Evolutionary conservation across 257 asterid genomes (phyloP).

Genomic region (Solanum rostratum): DNA sequence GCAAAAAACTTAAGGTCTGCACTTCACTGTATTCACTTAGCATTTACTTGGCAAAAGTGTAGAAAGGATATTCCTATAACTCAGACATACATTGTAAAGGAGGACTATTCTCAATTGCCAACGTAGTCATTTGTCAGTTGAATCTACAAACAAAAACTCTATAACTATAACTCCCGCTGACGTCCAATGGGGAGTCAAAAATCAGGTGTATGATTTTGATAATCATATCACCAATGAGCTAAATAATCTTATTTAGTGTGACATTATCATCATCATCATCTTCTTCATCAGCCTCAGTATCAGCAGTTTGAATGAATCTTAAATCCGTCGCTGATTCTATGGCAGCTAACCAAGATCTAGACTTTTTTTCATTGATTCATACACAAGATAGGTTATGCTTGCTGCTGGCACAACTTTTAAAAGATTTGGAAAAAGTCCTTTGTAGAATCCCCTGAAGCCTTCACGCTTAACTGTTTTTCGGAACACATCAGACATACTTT

Average conservation of each 20-base stretch:
- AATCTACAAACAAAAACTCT: background rate
- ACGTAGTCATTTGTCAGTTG: background rate
- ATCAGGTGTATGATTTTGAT: constrained; percentile 30
- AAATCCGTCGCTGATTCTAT: background rate
- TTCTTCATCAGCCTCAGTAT: constrained; percentile 20
- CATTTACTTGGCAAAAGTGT: constrained; percentile 1
- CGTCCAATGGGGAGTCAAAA: constrained; percentile 30
- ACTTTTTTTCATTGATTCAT: constrained; percentile 88
- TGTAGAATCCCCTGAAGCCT: constrained; percentile 85
- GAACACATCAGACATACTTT: constrained; percentile 72
- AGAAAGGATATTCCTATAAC: constrained; percentile 26
- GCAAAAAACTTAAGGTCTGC: constrained; percentile 29
- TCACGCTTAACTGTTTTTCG: constrained; percentile 52
- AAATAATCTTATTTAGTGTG: constrained; percentile 13
- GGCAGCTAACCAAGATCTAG: constrained; percentile 52
- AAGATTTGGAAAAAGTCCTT: constrained; percentile 90
- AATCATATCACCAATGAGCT: constrained; percentile 29
- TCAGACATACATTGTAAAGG: constrained; percentile 9
- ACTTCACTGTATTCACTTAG: constrained; percentile 19
- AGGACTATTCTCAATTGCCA: background rate
- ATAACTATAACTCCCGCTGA: background rate
- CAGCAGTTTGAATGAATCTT: background rate
- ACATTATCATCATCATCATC: background rate
- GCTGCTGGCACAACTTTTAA: constrained; percentile 93
- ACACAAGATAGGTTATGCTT: constrained; percentile 86